phyloP scores from a whole-genome alignment of 176 grass and related monocot genomes.

The Alloteropsis semialata region DNA sequence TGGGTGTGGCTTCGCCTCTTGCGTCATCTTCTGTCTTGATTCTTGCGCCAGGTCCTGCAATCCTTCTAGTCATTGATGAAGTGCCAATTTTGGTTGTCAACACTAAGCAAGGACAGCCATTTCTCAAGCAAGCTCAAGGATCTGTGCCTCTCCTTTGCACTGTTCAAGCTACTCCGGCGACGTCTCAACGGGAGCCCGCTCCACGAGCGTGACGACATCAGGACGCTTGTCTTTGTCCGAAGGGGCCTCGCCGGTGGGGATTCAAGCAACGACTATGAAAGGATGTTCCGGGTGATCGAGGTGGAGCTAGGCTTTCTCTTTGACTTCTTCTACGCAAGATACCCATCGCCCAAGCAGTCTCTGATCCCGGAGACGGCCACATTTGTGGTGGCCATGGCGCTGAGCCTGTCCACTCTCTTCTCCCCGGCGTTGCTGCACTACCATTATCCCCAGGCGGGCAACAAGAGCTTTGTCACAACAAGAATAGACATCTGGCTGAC shows the following conservation, averaged over 20 bases:
- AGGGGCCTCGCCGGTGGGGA: neutral
- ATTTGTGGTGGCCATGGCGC: neutral
- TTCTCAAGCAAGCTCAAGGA: neutral
- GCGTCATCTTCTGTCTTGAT: no score
- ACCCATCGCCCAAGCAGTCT: neutral
- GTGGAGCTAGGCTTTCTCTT: constrained; percentile 17
- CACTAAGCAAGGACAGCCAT: no score
- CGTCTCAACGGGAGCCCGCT: neutral
- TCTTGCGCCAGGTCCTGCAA: no score
- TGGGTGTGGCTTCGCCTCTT: no score
- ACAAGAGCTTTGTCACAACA: neutral
- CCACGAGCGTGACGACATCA: neutral
- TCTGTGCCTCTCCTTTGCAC: neutral
- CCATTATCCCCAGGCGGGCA: neutral
- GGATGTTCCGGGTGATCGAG: constrained; percentile 10
- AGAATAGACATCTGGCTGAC: neutral
- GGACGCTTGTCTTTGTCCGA: neutral
- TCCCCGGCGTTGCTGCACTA: neutral
- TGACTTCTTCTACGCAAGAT: constrained; percentile 13
- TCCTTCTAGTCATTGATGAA: no score
- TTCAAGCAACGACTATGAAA: neutral
- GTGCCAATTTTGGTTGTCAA: no score
- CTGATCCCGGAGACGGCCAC: neutral
- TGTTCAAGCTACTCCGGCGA: constrained; percentile 26
- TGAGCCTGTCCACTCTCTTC: neutral